Evolutionary conservation across 768 basidiomycete genomes (phyloP).

Genomic region (Daedaleopsis nitida): DNA sequence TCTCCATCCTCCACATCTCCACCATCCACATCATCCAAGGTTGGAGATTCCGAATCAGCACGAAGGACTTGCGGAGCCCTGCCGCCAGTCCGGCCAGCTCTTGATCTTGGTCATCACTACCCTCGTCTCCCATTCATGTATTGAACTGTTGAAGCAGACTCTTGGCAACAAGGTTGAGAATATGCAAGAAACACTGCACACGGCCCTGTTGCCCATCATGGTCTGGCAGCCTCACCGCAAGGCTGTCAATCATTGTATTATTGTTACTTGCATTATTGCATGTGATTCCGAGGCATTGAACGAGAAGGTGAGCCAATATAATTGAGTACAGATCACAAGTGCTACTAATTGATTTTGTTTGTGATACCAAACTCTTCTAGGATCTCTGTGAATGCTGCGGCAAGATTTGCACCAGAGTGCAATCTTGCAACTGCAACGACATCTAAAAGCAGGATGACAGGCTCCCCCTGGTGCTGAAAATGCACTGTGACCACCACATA

Average conservation of each 20-base stretch:
- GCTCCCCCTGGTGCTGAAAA: slow-evolving; percentile 32
- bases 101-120: no score
- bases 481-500: slow-evolving; percentile 37
- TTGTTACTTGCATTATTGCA: not conserved
- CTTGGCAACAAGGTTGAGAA: slow-evolving; percentile 13
- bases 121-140: not conserved
- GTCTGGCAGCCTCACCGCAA: not conserved
- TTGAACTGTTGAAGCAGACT: slow-evolving; percentile 17
- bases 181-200: slow-evolving; percentile 20
- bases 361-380: slow-evolving; percentile 38
- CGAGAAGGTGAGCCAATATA: no score
- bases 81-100: no score
- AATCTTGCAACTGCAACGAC: slow-evolving; percentile 39
- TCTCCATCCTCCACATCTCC: not conserved
- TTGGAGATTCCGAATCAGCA: no score
- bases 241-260: slow-evolving; percentile 14
- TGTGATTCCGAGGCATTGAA: not conserved
- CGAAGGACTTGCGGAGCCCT: no score
- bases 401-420: slow-evolving; percentile 39
- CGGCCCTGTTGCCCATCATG: slow-evolving; percentile 1
- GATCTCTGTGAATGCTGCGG: slow-evolving; percentile 34
- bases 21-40: no score
- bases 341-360: slow-evolving; percentile 34
- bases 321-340: no score
- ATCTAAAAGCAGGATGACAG: slow-evolving; percentile 35